Base-by-base conservation (phyloP, 768 basidiomycete species). In the Chalciporus chontae region DNA sequence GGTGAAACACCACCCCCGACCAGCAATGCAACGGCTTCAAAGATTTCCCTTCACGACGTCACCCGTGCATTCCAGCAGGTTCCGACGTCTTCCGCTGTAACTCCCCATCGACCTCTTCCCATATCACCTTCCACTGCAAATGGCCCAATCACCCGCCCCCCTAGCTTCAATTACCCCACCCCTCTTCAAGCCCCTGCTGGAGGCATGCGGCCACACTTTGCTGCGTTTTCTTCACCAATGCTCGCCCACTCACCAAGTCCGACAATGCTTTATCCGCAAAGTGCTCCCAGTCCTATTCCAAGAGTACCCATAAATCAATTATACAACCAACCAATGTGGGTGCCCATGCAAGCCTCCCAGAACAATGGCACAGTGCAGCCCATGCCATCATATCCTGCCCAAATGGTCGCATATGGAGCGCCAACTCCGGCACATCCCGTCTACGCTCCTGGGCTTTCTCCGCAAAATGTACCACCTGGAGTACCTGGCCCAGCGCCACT, bases 61-160 rank as follows among this genome's bases (percentile, higher is more conserved):
- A 90, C 86, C 11, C 81, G 87, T 50, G 88, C 90, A 18, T 93
- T 93, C 71, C 90, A 93, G 62, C 85, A 85, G 67, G 90, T 92
- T 23, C 90, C 90, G 3, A 70, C 80, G 6, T 75, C 87, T 3
- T 76, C 77, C 13, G 77, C 64, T 41, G 67, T 75, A 40, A 62
- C 75, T 11, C 61, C 73, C 32, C 77, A 74, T 53, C 75, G 81
- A 53, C 69, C 77, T 27, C 55, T 63, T 23, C 69, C 80, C 2
- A 69, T 80, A 45, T 79, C 84, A 18, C 76, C 81, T 18, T 70
- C 81, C 15, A 67, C 72, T 5, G 71, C 69, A 1, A 74, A 65
- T 40, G 63, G 63, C 15, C 55, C 57, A 40, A 61, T 56, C 23
- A 58, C 56, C 8, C 69, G 67, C 19, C 66, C 59, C 49, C 59